Conservation (phyloP, 208 protist species). For the Crithidia brevicula region DNA sequence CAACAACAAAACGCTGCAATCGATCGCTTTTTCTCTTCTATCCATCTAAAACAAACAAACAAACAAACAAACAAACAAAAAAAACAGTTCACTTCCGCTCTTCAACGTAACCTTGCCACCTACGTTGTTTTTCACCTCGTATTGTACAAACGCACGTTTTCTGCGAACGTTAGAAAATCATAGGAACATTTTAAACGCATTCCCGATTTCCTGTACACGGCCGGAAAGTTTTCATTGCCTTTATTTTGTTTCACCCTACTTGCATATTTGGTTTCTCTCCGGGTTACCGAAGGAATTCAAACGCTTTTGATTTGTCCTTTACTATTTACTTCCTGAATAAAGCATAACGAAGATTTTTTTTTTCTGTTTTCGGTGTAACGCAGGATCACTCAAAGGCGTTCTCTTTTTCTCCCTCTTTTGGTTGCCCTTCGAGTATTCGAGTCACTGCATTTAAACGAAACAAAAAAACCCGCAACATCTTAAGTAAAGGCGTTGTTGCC, state of each 20-base stretch:
- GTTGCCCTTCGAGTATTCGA: not conserved
- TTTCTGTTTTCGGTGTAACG: not conserved
- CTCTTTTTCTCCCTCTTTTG: not conserved
- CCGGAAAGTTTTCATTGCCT: not conserved
- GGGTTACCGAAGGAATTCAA: too few species aligned
- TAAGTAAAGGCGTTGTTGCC: not conserved
- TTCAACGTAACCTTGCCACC: not conserved
- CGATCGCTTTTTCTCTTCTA: too few species aligned
- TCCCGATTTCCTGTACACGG: not conserved
- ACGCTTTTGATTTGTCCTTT: not conserved
- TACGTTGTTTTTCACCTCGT: too few species aligned
- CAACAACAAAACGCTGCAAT: too few species aligned
- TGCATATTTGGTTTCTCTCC: too few species aligned
- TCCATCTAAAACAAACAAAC: too few species aligned
- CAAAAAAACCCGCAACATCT: not conserved
- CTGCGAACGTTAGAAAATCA: too few species aligned
- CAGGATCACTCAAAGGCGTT: not conserved
- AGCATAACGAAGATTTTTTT: not conserved
- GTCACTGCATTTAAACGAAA: slow-evolving; percentile 2
- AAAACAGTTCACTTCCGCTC: slow-evolving; percentile 2
- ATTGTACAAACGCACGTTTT: too few species aligned
- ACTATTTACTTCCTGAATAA: not conserved
- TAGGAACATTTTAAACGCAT: slow-evolving; percentile 1
- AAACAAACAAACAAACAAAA: slow-evolving; percentile 14
- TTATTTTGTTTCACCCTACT: not conserved